These are phyloP conservation scores for Didymella keratinophila DNA, from an alignment of 2,329 filamentous ascomycete genomes.

Conservation along the genomic window DNA sequence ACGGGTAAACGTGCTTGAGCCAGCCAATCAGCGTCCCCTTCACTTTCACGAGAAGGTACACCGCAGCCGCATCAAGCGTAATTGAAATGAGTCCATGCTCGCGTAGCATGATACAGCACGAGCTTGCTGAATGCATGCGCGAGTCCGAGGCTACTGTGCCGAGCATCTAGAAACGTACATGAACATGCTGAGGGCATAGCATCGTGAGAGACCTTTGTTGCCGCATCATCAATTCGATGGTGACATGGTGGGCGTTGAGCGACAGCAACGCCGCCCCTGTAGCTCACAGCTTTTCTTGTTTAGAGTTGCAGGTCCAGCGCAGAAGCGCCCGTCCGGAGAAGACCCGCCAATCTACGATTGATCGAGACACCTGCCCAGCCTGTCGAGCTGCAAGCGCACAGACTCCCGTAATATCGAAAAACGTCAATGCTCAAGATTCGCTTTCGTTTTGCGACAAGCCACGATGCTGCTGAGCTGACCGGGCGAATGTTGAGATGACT, in stretches of 20 bases:
- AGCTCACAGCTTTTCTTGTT: slow-evolving; percentile 8
- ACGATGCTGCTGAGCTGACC: slow-evolving; percentile 1
- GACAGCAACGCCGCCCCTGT: slow-evolving; percentile 2
- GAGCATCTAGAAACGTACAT: slow-evolving; percentile 5
- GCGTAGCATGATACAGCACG: slow-evolving; percentile 19
- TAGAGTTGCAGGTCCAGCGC: slow-evolving; percentile 10
- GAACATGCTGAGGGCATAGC: not conserved
- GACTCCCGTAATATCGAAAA: slow-evolving; percentile 22
- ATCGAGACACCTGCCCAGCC: slow-evolving; percentile 7
- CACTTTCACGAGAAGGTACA: slow-evolving; percentile 9
- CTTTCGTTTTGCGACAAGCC: not conserved
- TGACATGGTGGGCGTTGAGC: not conserved
- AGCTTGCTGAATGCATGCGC: slow-evolving; percentile 21
- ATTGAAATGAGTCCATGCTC: slow-evolving; percentile 11
- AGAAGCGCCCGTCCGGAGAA: slow-evolving; percentile 5
- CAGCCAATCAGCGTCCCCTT: slow-evolving; percentile 15
- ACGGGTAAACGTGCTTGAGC: slow-evolving; percentile 12
- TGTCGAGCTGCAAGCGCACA: slow-evolving; percentile 8
- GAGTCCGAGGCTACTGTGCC: slow-evolving; percentile 14
- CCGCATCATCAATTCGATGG: not conserved
- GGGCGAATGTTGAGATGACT: not conserved
- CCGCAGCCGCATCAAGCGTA: slow-evolving; percentile 18
- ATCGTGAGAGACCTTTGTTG: not conserved
- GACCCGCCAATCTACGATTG: slow-evolving; percentile 11
- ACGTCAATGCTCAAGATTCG: not conserved